Conservation (phyloP, 1,284 basidiomycete genomes). For the Microbotryum saponariae region DNA sequence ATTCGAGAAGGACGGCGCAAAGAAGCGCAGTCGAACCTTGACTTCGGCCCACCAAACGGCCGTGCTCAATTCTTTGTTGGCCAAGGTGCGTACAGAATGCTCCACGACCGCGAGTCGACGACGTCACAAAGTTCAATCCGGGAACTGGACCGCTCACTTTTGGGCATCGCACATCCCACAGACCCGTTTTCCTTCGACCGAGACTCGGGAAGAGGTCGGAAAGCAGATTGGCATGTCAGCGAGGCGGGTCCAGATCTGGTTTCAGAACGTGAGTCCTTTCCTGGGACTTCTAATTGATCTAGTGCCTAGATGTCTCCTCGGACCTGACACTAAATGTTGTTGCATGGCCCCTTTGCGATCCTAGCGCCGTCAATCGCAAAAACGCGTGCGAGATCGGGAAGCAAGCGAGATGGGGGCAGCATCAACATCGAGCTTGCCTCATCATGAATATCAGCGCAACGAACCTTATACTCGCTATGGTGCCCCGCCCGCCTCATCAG, state of each 20-base stretch:
- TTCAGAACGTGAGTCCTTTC: conserved; percentile 31
- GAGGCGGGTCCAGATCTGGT: conserved; percentile 67
- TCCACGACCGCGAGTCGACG: background rate
- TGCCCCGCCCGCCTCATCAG: background rate
- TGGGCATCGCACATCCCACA: conserved; percentile 36
- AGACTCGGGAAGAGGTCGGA: conserved; percentile 73
- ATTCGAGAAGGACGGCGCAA: conserved; percentile 16
- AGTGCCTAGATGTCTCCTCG: too few species aligned
- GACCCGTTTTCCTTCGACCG: conserved; percentile 77
- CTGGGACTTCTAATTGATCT: background rate
- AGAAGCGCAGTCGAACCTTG: conserved; percentile 57
- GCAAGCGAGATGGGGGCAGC: conserved; percentile 15
- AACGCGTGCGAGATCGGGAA: conserved; percentile 28
- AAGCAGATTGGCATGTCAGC: conserved; percentile 72
- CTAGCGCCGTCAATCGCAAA: conserved; percentile 32
- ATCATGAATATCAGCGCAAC: background rate
- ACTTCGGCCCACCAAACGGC: conserved; percentile 76
- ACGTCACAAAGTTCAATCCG: conserved; percentile 4
- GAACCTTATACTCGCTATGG: conserved; percentile 15
- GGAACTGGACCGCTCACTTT: background rate
- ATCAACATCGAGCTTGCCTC: background rate
- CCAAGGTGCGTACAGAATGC: conserved; percentile 51
- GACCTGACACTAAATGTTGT: background rate
- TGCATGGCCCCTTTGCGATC: background rate
- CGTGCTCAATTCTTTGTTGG: conserved; percentile 66